Percentiles rank a stretch among this genome's conserved stretches.
These are phyloP conservation scores for Teunomyces stri DNA, from an alignment of 805 yeast genomes.

Conservation along the genomic window DNA sequence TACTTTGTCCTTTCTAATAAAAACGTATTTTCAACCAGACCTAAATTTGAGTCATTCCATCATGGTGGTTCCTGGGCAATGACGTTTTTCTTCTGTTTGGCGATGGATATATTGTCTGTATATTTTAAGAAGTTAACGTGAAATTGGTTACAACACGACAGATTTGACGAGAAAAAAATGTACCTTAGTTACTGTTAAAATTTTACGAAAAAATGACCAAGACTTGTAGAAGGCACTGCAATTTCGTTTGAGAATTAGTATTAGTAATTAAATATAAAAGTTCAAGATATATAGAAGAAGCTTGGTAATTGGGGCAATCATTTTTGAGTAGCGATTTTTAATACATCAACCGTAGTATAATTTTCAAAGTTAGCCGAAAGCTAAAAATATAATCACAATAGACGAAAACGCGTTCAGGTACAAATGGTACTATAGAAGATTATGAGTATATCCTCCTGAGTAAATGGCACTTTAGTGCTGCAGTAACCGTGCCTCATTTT, in stretches of 20 bases:
- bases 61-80: neutral
- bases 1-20: neutral
- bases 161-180: neutral
- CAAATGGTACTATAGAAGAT: too few species aligned
- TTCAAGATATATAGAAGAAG: too few species aligned
- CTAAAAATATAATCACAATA: too few species aligned
- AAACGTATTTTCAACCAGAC: too few species aligned
- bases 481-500: neutral
- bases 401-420: too few species aligned
- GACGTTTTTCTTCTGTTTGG: neutral
- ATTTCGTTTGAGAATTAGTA: neutral
- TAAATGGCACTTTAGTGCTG: neutral
- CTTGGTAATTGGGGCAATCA: too few species aligned
- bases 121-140: neutral
- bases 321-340: too few species aligned
- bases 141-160: neutral
- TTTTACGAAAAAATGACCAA: neutral
- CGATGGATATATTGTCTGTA: neutral
- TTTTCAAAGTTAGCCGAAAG: too few species aligned
- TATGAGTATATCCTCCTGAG: neutral
- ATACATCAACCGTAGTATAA: too few species aligned
- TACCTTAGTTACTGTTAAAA: neutral
- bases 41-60: too few species aligned
- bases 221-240: neutral
- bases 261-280: too few species aligned